Base-by-base conservation (phyloP, 225 moss, liverwort and hornwort genomes). In the Rhytidiadelphus loreus region DNA sequence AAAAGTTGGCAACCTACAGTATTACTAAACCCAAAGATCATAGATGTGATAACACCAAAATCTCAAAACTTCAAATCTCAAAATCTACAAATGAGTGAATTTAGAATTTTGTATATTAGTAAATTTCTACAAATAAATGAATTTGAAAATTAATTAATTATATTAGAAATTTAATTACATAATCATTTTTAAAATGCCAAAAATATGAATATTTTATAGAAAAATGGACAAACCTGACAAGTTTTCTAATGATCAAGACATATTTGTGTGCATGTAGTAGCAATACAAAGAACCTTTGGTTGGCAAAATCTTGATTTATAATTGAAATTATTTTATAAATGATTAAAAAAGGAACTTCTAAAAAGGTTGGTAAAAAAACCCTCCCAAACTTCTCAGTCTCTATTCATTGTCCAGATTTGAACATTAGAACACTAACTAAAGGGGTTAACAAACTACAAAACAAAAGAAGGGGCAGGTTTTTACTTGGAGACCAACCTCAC, bases 341-440 rank as follows among this genome's bases (percentile, higher is more conserved):
- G 23, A 68, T 12, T n/a, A 11, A 20, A 0, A 1, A 68, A 22
- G 0, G 7, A 46, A 46, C 46, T 46, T 46, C 46, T 46, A 46
- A 46, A 46, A n/a, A n/a, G n/a, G n/a, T n/a, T 46, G 46, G 46
- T 46, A 7, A 46, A 46, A 37, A 65, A 20, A 18, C 0, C 10
- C 37, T 3, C 0, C 37, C 0, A 6, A 65, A 37, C 20, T 11
- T 11, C 65, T 65, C 11, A n/a, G n/a, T 65, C 5, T 64, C 11
- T 35, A 19, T 35, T 65, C 35, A 65, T 33, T 19, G 7, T 65
- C 6, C 3, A 65, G 1, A 65, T 9, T 17, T 19, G 65, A 8
- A 35, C 11, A 3, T 65, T 5, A 35, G 0, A 65, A 11, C 0
- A 0, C 65, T 11, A 19, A 18, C n/a, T n/a, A n/a, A n/a, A 65